phyloP scores from a whole-genome alignment of 768 basidiomycete species.

The Tylopilus vinaceipallidus region DNA sequence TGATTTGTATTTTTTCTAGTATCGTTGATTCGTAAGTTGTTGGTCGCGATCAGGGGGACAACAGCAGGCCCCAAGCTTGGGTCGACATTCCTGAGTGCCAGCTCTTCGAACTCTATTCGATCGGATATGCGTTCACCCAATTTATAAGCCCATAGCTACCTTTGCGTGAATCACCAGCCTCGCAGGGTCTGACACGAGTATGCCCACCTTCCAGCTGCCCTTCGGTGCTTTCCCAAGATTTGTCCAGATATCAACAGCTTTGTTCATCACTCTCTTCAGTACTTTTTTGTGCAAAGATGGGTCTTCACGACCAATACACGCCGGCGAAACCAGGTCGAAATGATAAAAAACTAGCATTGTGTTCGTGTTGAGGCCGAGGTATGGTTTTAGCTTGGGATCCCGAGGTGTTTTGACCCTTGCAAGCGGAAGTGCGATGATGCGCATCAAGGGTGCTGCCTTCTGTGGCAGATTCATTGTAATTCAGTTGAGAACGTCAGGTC shows the following conservation, averaged over 20 bases:
- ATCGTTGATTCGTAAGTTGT: conserved; percentile 17
- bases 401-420: conserved; percentile 20
- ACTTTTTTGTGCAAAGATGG: conserved; percentile 20
- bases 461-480: conserved; percentile 14
- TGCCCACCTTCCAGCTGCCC: conserved; percentile 70
- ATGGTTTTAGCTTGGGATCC: conserved; percentile 6
- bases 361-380: conserved; percentile 10
- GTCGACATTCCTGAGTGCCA: conserved; percentile 70
- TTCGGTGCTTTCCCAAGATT: conserved; percentile 63
- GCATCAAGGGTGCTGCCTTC: conserved; percentile 33
- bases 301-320: conserved; percentile 37
- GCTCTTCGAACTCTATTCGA: conserved; percentile 77
- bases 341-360: conserved; percentile 43
- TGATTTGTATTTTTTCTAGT: conserved; percentile 9
- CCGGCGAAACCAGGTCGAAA: conserved; percentile 29
- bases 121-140: conserved; percentile 69
- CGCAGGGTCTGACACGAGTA: conserved; percentile 2
- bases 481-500: neutral
- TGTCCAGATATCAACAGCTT: conserved; percentile 59
- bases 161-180: conserved; percentile 7
- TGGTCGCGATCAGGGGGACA: conserved; percentile 22
- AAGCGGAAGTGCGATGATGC: conserved; percentile 49
- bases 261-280: conserved; percentile 47
- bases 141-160: conserved; percentile 57
- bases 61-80: conserved; percentile 63